Evolutionary conservation across 805 yeast species (phyloP).

Genomic region (Candida succiphila): DNA sequence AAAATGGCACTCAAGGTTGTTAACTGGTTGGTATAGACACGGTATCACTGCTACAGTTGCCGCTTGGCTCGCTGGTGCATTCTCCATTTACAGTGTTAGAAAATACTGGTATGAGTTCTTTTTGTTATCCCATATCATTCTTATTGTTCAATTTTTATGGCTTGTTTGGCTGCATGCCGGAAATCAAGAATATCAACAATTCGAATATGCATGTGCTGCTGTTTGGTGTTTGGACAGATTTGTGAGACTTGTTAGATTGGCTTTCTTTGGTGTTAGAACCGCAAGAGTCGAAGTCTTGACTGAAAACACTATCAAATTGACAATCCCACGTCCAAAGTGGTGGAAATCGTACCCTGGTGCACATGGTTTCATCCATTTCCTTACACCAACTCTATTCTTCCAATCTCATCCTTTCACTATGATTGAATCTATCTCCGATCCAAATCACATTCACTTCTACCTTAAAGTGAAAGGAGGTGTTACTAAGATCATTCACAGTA

Average conservation of each 20-base stretch:
- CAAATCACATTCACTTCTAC: constrained; percentile 29
- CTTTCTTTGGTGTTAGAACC: constrained; percentile 25
- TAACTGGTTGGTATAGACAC: constrained; percentile 17
- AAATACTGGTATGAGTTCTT: constrained; percentile 51
- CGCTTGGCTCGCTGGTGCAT: constrained; percentile 31
- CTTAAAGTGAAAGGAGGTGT: constrained; percentile 50
- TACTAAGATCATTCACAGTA: constrained; percentile 31
- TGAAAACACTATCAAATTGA: constrained; percentile 38
- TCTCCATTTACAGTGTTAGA: constrained; percentile 41
- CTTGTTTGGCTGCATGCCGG: constrained; percentile 52
- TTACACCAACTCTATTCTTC: constrained; percentile 44
- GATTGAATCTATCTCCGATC: constrained; percentile 25
- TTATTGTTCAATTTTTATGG: constrained; percentile 43
- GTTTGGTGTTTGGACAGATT: constrained; percentile 48
- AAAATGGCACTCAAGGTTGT: constrained; percentile 16
- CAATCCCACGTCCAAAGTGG: constrained; percentile 33
- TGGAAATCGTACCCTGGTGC: constrained; percentile 50
- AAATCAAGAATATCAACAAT: constrained; percentile 21
- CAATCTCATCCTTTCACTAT: constrained; percentile 63
- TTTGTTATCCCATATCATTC: constrained; percentile 42
- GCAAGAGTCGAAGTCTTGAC: constrained; percentile 28
- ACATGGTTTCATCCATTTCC: constrained; percentile 49
- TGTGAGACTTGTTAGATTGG: constrained; percentile 30
- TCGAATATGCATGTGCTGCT: constrained; percentile 28
- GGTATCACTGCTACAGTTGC: constrained; percentile 28